These are phyloP conservation scores for Wickerhamiella musiphila DNA, from an alignment of 805 yeast species.

Conservation along the genomic window DNA sequence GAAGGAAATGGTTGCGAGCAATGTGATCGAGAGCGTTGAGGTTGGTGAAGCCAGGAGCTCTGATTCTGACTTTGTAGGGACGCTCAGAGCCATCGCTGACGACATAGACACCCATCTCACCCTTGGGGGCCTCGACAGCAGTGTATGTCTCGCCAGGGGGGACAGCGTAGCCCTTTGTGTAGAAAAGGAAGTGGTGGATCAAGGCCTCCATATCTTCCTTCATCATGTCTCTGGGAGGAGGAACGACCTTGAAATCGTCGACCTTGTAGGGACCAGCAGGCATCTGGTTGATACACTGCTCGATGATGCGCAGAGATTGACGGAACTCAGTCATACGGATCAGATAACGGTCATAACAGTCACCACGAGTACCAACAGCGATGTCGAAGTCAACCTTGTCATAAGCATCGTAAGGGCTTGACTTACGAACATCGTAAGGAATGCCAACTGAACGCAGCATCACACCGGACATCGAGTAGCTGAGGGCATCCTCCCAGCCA, in stretches of 20 bases:
- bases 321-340: slow-evolving; percentile 84
- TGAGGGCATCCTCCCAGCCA: slow-evolving; percentile 73
- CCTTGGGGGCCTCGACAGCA: slow-evolving; percentile 87
- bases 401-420: slow-evolving; percentile 82
- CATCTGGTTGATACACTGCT: slow-evolving; percentile 80
- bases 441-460: slow-evolving; percentile 86
- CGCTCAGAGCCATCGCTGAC: slow-evolving; percentile 81
- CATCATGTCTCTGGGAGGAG: slow-evolving; percentile 70
- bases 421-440: slow-evolving; percentile 71
- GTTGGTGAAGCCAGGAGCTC: slow-evolving; percentile 91
- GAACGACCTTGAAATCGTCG: slow-evolving; percentile 71
- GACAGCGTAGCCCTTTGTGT: slow-evolving; percentile 76
- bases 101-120: slow-evolving; percentile 83
- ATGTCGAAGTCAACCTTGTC: slow-evolving; percentile 73
- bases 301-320: slow-evolving; percentile 75
- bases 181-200: slow-evolving; percentile 74
- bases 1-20: slow-evolving; percentile 70
- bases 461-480: slow-evolving; percentile 66
- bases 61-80: slow-evolving; percentile 81
- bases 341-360: slow-evolving; percentile 79
- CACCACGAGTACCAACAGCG: slow-evolving; percentile 76
- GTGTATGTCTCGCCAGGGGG: slow-evolving; percentile 87
- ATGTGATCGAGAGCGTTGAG: slow-evolving; percentile 77
- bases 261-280: slow-evolving; percentile 85
- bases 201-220: slow-evolving; percentile 86